Evolutionary conservation across 177 flowering plant species (phyloP), one percentile per base, ranked within the genome.

Genomic region (Vitis hybrid): DNA sequence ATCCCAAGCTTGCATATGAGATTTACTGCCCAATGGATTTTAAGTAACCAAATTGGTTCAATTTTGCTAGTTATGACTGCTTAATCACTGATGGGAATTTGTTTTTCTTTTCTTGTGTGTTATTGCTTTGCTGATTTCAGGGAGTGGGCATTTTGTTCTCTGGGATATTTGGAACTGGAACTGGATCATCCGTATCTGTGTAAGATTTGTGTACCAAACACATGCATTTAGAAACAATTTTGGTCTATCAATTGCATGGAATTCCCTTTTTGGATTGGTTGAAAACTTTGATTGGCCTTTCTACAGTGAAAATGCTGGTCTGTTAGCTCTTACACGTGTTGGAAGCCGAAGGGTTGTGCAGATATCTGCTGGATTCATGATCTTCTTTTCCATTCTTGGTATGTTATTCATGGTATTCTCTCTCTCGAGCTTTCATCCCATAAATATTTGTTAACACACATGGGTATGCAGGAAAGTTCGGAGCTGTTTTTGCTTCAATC

Each of bases 401-500:
- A 63, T 70, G 77, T 56, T 14, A 45, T 16, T 34, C 9, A 13
- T 61, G 16, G 10, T 9, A 39, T 14, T 9, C 50, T 52, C 54
- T 18, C 15, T 67, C 14, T 59, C 48, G 20, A 34, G 39, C 18
- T 13, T 29, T 5, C n/a, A 10, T 12, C 26, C 14, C 45, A 2
- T 22, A 6, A 45, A 22, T 50, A 15, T 52, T 39, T 13, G 11
- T 56, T 1, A 48, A 57, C 18, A 59, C 14, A 5, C 55, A 61
- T 65, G 5, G 20, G 16, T 13, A 2, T 66, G 34, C 82, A 89
- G 93, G 91, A 61, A 89, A 89, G 82, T 89, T 89, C 71, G 92
- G 90, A 68, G 94, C 94, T 10, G 77, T 89, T 50, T 87, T 89
- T 81, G 94, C 94, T 74, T 89, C 94, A 48, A 84, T 90, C 73